Base-by-base conservation (phyloP, 768 basidiomycete species). In the Hypholoma fasciculare region DNA sequence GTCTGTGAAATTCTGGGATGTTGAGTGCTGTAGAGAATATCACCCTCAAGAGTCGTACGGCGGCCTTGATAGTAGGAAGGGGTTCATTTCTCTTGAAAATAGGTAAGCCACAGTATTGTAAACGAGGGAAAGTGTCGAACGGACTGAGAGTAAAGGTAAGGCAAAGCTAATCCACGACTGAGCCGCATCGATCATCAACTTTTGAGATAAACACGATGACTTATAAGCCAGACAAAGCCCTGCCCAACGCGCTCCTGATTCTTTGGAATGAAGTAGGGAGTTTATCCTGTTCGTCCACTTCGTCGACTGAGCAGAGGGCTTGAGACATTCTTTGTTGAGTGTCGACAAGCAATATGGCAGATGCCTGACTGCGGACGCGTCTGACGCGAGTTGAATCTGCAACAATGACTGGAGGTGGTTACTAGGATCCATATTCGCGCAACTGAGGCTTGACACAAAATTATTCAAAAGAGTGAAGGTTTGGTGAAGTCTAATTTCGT, bases 1-100 rank as follows among this genome's bases (percentile, higher is more conserved):
- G 92, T 67, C 93, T 78, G 67, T 93, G 90, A 70, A 92, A 94
- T 70, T 94, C 92, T 30, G 86, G 76, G n/a, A 83, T 75, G 67
- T 85, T 82, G 20, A 73, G 72, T 2, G 87, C 84, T 52, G 74
- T 75, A 26, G 78, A 81, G 65, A 92, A 89, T 4, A 94, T 79
- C 19, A 78, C 72, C 42, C 81, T 71, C 49, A 90, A 65, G 16
- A 93, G 83, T 46, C 86, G 79, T n/a, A 90, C 80, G 12, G 84
- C 76, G 3, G 84, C 86, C 68, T 84, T 89, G 39, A 85, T 57
- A 9, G 77, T 77, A 26, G 89, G 85, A 1, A 71, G 17, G 3
- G 85, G 74, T 72, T 93, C 90, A 63, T 81, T 82, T 84, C 84
- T 89, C 90, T 90, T 57, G 43, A 56, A 48, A 64, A 72, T 49